Conservation (phyloP, 75 land plant species). For the Ceratopteris richardii region DNA sequence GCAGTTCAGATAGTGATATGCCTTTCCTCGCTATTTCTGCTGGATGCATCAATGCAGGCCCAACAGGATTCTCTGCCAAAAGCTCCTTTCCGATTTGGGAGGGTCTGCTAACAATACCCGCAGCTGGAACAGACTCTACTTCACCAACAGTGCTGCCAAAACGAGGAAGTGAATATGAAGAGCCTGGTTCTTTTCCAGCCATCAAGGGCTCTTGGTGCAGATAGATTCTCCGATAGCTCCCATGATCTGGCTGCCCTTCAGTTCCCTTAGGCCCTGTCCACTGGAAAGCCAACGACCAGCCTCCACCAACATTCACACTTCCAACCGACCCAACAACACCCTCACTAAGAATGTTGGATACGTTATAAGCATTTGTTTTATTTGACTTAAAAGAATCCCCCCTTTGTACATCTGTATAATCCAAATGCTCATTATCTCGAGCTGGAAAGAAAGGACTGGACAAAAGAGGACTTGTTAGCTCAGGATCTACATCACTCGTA, state of each 20-base stretch:
- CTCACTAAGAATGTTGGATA: neutral
- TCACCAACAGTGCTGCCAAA: neutral
- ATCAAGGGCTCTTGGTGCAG: conserved; percentile 11
- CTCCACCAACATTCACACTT: conserved; percentile 38
- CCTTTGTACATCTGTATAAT: neutral
- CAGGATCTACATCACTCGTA: conserved; percentile 43
- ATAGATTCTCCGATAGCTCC: conserved; percentile 33
- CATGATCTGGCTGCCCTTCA: conserved; percentile 12
- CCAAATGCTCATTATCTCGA: conserved; percentile 16
- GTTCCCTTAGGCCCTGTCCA: conserved; percentile 17
- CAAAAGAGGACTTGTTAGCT: conserved; percentile 55
- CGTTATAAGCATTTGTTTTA: too few species aligned
- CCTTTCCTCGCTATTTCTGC: conserved; percentile 49
- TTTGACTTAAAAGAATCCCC: conserved; percentile 15
- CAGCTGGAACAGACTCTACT: conserved; percentile 34
- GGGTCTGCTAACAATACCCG: conserved; percentile 78
- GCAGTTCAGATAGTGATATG: conserved; percentile 49
- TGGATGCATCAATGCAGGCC: conserved; percentile 63
- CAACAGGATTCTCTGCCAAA: conserved; percentile 44
- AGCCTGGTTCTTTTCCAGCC: neutral
- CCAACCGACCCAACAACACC: conserved; percentile 13
- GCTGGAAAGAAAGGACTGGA: conserved; percentile 44
- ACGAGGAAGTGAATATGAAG: conserved; percentile 1
- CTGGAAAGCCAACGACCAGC: conserved; percentile 45
- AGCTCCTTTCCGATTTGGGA: conserved; percentile 47